These are phyloP conservation scores for Sparassis latifolia DNA, from an alignment of 1,284 basidiomycete genomes.

Conservation along the genomic window DNA sequence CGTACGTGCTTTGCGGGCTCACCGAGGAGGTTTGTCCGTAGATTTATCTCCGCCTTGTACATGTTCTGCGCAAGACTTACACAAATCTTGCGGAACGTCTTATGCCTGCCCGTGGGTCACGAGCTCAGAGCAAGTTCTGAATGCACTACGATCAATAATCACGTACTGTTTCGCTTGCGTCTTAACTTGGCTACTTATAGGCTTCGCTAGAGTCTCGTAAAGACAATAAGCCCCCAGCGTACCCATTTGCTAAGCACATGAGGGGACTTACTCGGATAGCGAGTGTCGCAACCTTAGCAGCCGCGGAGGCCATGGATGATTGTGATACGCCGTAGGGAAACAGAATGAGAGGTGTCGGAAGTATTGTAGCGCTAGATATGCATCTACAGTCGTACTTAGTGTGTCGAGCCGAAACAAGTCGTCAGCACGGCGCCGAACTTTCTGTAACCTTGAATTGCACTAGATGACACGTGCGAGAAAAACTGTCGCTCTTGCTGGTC, in stretches of 20 bases:
- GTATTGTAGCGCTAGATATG: too few species aligned
- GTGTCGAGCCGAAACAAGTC: too few species aligned
- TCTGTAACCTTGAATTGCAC: too few species aligned
- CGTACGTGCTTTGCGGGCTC: constrained; percentile 73
- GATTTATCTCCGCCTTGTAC: constrained; percentile 72
- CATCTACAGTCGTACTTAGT: too few species aligned
- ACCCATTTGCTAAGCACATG: constrained; percentile 1
- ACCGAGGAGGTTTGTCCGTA: constrained; percentile 77
- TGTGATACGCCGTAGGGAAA: too few species aligned
- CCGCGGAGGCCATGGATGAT: constrained; percentile 41
- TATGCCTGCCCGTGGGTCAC: constrained; percentile 47
- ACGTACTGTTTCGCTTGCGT: constrained; percentile 74
- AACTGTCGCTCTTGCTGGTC: too few species aligned
- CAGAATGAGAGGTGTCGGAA: too few species aligned
- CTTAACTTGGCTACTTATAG: constrained; percentile 72
- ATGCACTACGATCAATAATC: too few species aligned
- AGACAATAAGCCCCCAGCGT: constrained; percentile 15
- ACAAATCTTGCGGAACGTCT: constrained; percentile 70
- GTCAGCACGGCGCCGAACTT: too few species aligned
- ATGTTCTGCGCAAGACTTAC: constrained; percentile 76
- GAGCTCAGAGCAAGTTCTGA: too few species aligned
- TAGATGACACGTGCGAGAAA: too few species aligned
- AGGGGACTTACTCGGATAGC: constrained; percentile 51
- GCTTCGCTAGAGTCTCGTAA: constrained; percentile 75
- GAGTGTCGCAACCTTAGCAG: constrained; percentile 61